Evolutionary conservation across 2,329 filamentous ascomycete species (phyloP), one percentile per base, ranked within the genome.

Genomic region (Phaeomoniella chlamydospora): DNA sequence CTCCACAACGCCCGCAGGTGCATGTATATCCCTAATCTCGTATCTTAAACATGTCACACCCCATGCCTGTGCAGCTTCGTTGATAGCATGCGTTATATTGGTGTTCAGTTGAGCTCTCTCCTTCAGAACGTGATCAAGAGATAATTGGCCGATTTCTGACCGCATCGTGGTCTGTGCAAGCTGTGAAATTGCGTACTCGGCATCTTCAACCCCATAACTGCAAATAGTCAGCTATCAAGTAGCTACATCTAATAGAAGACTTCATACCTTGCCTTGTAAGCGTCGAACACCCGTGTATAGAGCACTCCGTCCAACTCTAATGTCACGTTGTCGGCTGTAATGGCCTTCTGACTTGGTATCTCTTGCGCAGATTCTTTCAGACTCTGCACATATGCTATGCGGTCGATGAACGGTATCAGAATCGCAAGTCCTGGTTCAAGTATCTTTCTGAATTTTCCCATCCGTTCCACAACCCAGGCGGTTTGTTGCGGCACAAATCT

Each of bases 401-500:
- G 80, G 61, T 98, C 90, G 57, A 98, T 65, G 46, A 96, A 81
- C 2, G 90, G 90, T 37, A 90, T 70, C 47, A 98, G 64, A 43
- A 98, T 71, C 15, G 90, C 87, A 42, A 98, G 68, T 39, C 90
- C 90, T 3, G 90, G 90, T 50, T 94, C 75, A 35, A 98, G 67
- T 51, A 98, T 94, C 41, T 87, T 74, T 62, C 84, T 80, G 66
- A 94, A 98, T 61, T 87, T 90, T 51, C 90, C 90, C 90, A 98
- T 98, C 54, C 90, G 87, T 72, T 98, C 90, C 39, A 98, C 90
- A 40, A 98, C 88, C 90, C 90, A 98, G 58, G 90, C 90, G 49
- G 88, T 96, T 67, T 98, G 90, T 62, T 98, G 90, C n/a, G 90
- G 90, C 30, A 98, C 90, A 61, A 96, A 98, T 41, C 88, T 84